A percentile compares a stretch with the other conserved stretches of the same genome.
Conservation (phyloP, 139 green algal genomes). For the Microglena sp. region DNA sequence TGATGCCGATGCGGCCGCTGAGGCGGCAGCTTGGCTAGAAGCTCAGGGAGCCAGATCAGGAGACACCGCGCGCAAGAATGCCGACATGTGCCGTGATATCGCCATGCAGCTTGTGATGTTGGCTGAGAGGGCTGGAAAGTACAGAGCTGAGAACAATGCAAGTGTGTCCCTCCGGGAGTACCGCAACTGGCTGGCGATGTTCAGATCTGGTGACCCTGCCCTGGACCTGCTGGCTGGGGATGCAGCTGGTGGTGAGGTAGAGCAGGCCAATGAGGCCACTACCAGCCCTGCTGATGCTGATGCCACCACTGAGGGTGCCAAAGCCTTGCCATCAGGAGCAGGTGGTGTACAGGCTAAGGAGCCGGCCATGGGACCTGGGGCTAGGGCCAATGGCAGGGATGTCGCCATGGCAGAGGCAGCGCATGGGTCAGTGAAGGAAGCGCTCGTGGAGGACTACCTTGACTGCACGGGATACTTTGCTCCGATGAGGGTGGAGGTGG, state of each 20-base stretch:
- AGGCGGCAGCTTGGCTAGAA: background rate
- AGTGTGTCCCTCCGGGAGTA: conserved; percentile 43
- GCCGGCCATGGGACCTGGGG: background rate
- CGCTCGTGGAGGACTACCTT: conserved; percentile 28
- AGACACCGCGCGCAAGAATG: background rate
- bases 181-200: conserved; percentile 48
- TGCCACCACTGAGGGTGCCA: too few species aligned
- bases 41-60: background rate
- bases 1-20: background rate
- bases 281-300: background rate
- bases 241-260: background rate
- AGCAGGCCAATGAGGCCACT: background rate
- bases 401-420: background rate
- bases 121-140: conserved; percentile 40
- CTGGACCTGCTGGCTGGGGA: conserved; percentile 16
- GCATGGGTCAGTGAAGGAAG: background rate
- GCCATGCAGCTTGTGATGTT: conserved; percentile 52
- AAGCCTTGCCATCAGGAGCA: too few species aligned
- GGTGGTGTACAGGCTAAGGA: background rate
- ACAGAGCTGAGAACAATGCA: conserved; percentile 35
- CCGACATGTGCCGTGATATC: conserved; percentile 21
- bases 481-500: too few species aligned
- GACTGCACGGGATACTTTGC: conserved; percentile 31
- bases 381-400: background rate
- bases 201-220: conserved; percentile 36